Conservation (phyloP, 108 stramenopile genomes). For the Nitzschia palea region DNA sequence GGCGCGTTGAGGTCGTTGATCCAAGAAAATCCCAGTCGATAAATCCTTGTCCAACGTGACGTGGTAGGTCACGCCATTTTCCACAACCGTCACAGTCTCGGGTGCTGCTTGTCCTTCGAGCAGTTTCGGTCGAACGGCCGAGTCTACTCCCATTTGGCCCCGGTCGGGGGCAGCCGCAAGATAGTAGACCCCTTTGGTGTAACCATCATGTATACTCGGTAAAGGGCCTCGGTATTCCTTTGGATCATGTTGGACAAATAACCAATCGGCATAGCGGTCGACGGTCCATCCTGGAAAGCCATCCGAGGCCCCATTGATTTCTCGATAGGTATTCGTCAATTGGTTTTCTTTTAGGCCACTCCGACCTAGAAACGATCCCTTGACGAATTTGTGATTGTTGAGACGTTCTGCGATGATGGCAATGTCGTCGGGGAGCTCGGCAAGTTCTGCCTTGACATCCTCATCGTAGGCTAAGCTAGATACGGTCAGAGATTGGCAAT, state of each 20-base stretch:
- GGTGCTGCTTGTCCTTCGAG: conserved; percentile 76
- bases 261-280: conserved; percentile 76
- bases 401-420: conserved; percentile 57
- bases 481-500: conserved; percentile 65
- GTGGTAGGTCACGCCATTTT: conserved; percentile 74
- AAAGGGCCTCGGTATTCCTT: conserved; percentile 66
- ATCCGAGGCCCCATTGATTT: conserved; percentile 83
- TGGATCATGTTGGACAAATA: conserved; percentile 72
- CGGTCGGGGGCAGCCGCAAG: conserved; percentile 62
- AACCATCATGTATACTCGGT: conserved; percentile 82
- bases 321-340: conserved; percentile 71
- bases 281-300: conserved; percentile 86
- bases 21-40: conserved; percentile 85
- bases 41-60: conserved; percentile 70
- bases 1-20: conserved; percentile 72
- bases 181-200: conserved; percentile 77
- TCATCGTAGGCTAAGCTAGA: conserved; percentile 64
- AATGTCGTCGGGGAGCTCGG: conserved; percentile 67
- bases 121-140: conserved; percentile 47
- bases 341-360: conserved; percentile 44
- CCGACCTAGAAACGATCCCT: conserved; percentile 75
- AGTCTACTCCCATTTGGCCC: conserved; percentile 54
- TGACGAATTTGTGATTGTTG: conserved; percentile 44
- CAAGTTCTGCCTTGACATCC: conserved; percentile 31
- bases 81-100: conserved; percentile 51